A percentile compares a stretch with the other conserved stretches of the same genome.
phyloP scores from a whole-genome alignment of 2,329 filamentous ascomycete species.

The Chrysoporthe deuterocubensis region DNA sequence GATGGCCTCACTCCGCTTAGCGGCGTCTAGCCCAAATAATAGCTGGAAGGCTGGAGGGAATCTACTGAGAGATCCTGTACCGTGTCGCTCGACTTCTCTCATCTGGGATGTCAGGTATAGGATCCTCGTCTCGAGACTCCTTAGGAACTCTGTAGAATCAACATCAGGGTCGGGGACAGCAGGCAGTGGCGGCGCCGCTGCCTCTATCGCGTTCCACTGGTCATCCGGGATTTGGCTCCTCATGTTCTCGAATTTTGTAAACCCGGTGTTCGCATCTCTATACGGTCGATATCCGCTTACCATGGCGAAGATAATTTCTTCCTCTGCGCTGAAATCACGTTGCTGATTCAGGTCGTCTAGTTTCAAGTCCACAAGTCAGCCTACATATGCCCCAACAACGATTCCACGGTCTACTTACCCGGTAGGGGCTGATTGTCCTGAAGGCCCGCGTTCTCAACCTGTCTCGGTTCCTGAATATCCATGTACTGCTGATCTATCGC shows the following conservation, averaged over 20 bases:
- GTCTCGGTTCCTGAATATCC: too few relatives aligned
- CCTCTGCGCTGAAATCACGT: background rate
- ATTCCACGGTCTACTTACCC: background rate
- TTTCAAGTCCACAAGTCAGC: background rate
- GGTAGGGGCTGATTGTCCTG: constrained; percentile 4
- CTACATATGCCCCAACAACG: background rate
- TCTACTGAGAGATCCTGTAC: background rate
- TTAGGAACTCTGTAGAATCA: background rate
- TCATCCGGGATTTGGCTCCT: background rate
- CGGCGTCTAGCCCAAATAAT: background rate
- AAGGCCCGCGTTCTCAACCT: background rate
- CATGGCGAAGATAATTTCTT: constrained; percentile 12
- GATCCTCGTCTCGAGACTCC: background rate
- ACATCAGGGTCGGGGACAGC: background rate
- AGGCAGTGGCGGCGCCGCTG: background rate
- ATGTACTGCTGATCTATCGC: background rate
- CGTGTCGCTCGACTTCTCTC: background rate
- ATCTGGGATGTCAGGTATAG: background rate
- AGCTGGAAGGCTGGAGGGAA: background rate
- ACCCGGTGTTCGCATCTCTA: constrained; percentile 13
- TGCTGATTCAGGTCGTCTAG: constrained; percentile 1
- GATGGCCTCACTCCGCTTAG: background rate
- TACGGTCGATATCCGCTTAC: constrained; percentile 15
- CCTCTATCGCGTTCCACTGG: background rate
- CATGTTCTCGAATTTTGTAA: constrained; percentile 16